Evolutionary conservation across 495 filamentous ascomycete species (phyloP).

Genomic region (Parachaetomium inaequale): DNA sequence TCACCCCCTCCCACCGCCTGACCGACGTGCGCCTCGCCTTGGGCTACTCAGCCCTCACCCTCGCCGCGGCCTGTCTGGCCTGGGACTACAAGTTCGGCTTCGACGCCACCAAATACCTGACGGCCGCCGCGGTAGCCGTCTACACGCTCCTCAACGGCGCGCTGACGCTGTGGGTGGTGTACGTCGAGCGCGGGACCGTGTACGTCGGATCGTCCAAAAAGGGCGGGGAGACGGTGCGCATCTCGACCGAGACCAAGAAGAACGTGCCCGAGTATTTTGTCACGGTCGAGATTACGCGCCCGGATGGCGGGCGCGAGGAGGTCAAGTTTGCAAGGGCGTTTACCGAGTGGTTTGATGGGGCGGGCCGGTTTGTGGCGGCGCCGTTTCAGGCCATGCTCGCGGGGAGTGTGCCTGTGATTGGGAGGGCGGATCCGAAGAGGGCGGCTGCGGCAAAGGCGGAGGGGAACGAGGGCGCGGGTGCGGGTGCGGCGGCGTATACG

Average conservation of each 20-base stretch:
- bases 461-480: constrained; percentile 11
- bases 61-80: constrained; percentile 78
- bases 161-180: constrained; percentile 83
- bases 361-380: constrained; percentile 75
- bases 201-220: constrained; percentile 60
- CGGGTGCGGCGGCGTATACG: constrained; percentile 26
- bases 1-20: constrained; percentile 73
- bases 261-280: constrained; percentile 75
- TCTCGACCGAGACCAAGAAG: constrained; percentile 67
- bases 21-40: constrained; percentile 77
- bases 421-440: constrained; percentile 61
- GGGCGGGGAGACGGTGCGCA: constrained; percentile 51
- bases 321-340: constrained; percentile 64
- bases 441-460: constrained; percentile 24
- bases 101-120: constrained; percentile 72
- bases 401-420: constrained; percentile 62
- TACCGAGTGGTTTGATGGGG: constrained; percentile 78
- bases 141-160: constrained; percentile 78
- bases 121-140: constrained; percentile 66
- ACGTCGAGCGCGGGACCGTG: constrained; percentile 74
- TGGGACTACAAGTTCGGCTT: constrained; percentile 90
- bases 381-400: constrained; percentile 84
- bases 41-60: constrained; percentile 76
- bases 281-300: constrained; percentile 53
- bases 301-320: constrained; percentile 49